These are phyloP conservation scores for Fusarium xyrophilum DNA, from an alignment of 2,329 filamentous ascomycete genomes.

Conservation along the genomic window DNA sequence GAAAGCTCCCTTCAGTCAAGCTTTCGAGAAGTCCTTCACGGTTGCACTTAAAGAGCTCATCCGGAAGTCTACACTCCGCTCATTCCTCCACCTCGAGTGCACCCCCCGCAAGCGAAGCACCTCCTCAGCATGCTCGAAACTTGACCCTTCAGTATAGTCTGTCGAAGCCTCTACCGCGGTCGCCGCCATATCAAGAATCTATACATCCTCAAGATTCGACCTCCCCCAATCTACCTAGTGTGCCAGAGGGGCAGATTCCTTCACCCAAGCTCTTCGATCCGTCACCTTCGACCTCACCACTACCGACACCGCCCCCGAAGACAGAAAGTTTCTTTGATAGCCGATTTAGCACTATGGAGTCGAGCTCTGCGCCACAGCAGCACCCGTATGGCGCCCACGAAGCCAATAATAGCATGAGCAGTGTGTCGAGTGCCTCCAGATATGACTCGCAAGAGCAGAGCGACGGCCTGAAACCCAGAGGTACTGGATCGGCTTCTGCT, in stretches of 20 bases:
- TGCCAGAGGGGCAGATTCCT: constrained; percentile 44
- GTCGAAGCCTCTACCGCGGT: constrained; percentile 63
- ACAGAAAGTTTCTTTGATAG: constrained; percentile 54
- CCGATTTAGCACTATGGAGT: constrained; percentile 59
- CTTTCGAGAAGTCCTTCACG: constrained; percentile 55
- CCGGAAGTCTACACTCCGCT: constrained; percentile 26
- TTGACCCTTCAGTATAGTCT: constrained; percentile 64
- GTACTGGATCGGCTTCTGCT: constrained; percentile 61
- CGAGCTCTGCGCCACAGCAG: constrained; percentile 46
- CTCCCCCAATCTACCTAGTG: constrained; percentile 39
- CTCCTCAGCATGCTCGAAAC: constrained; percentile 59
- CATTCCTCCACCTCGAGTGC: constrained; percentile 31
- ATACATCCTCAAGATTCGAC: constrained; percentile 45
- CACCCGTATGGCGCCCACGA: constrained; percentile 49
- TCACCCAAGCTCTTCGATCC: constrained; percentile 36
- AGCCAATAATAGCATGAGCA: constrained; percentile 55
- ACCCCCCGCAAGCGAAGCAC: constrained; percentile 25
- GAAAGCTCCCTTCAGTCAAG: constrained; percentile 54
- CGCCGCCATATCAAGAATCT: constrained; percentile 49
- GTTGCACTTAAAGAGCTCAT: constrained; percentile 46
- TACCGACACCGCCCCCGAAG: constrained; percentile 22
- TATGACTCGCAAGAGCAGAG: constrained; percentile 55
- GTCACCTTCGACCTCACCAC: constrained; percentile 17
- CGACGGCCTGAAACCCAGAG: constrained; percentile 60
- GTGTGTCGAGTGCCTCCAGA: constrained; percentile 50